Base-by-base conservation (phyloP, 1,139 yeast genomes). In the Candida mesenterica region DNA sequence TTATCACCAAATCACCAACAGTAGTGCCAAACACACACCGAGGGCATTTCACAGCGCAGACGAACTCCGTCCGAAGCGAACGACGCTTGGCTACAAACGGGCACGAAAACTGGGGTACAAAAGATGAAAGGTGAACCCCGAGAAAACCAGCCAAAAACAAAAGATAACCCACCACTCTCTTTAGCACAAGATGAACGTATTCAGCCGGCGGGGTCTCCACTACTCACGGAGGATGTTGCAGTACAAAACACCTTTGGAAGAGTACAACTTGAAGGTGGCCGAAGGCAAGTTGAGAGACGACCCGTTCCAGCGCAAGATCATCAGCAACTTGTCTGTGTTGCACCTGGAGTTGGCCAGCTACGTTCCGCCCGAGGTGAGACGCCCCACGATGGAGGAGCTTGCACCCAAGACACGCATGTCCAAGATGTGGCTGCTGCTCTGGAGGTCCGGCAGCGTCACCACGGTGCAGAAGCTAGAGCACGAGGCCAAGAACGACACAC, bases 291-390 rank as follows among this genome's bases (percentile, higher is more conserved):
- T 85, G 33, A 63, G 75, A 38, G 82, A 78, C 45, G 95, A 85
- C 53, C 77, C 75, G 20, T 77, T 79, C 55, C 95, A 85, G 57
- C 60, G 82, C 30, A 75, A 76, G 26, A 81, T 83, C 38, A 72
- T 85, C 30, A 53, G 72, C 22, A 74, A 68, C 15, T 56, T 85
- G 39, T 73, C 82, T 6, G 56, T 59, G 3, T 57, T 85, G 12
- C 84, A 83, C 50, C 55, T 59, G 8, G 59, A 65, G 10, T 57
- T 85, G 33, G 48, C 44, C 1, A 36, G 46, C 0, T 85, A 85
- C 49, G 42, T 48, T 2, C 89, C 94, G 1, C 85, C 87, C 2
- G 45, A 50, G 18, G 75, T 81, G 12, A 55, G 48, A 5, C 59
- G 65, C 5, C 88, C 89, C 0, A 57, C 66, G 22, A 59, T 77